Base-by-base conservation (phyloP, 148 eudicot species). In the Camellia japonica region DNA sequence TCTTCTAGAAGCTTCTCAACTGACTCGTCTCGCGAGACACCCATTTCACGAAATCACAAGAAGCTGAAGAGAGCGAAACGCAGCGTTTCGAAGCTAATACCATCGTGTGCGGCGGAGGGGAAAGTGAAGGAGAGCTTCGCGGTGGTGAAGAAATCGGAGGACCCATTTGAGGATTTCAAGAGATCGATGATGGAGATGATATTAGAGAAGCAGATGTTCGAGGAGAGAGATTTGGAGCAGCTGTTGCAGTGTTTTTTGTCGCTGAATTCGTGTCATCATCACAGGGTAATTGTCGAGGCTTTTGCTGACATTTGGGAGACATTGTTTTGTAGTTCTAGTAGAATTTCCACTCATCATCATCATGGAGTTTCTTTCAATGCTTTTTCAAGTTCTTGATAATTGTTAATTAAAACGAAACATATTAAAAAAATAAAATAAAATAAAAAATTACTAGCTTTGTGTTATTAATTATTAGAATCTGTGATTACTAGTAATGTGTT, bases 151-250 rank as follows among this genome's bases (percentile, higher is more conserved):
- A 87, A 73, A 15, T 89, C 96, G 3, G 89, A 85, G 58, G 91
- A 92, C 65, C 99, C 99, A 6, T 90, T 82, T 23, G 90, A 89
- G 73, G 99, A 93, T 73, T 93, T 93, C 83, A 87, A 87, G 86
- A 79, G 83, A 16, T 93, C 97, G 13, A 93, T 95, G 97, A 83
- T 83, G 87, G 99, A 95, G 79, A 95, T 95, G 98, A 87, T 95
- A n/a, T 56, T 91, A 67, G 97, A 93, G 90, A 95, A 95, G 72
- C 82, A 91, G 71, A 90, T 95, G 91, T 91, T 84, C 51, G 94
- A 90, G 23, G 84, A 78, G 60, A 80, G 13, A 4, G 99, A 93
- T 19, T 56, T 95, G 84, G 94, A 92, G 73, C 90, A 87, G 85
- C 83, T 95, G 6, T 49, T 95, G 68, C 86, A 86, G 10, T 93